Evolutionary conservation across 495 filamentous ascomycete species (phyloP).

Genomic region (Penicillium arizonense): DNA sequence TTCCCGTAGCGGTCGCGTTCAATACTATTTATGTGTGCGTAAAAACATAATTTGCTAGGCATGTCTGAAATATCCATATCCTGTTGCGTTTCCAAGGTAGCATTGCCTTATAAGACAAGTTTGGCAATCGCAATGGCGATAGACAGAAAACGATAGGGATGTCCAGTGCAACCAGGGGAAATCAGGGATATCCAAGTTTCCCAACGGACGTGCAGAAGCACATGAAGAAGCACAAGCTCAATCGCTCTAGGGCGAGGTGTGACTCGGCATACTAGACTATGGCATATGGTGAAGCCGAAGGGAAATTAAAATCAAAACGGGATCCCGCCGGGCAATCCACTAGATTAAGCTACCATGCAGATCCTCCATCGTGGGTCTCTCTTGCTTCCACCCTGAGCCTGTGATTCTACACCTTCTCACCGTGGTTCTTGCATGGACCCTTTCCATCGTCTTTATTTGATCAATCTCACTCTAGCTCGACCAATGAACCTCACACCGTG

Average conservation of each 20-base stretch:
- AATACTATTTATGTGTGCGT: neutral
- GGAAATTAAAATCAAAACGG: neutral
- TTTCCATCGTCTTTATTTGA: no score
- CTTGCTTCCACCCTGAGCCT: no score
- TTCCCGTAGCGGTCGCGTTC: neutral
- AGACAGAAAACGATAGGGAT: neutral
- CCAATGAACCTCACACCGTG: neutral
- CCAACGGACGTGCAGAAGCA: neutral
- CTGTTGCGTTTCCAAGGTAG: no score
- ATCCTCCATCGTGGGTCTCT: constrained; percentile 3
- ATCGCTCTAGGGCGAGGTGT: neutral
- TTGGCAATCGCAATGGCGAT: no score
- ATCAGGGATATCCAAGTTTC: neutral
- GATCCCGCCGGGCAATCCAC: neutral
- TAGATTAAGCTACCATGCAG: constrained; percentile 8
- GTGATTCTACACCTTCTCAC: no score
- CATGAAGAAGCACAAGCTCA: neutral
- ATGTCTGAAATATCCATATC: no score
- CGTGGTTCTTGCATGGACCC: no score
- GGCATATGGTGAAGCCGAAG: neutral
- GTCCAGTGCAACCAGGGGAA: neutral
- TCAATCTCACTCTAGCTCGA: no score
- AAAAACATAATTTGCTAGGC: neutral
- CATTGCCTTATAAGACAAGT: no score
- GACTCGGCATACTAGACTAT: neutral